Evolutionary conservation across 2,329 filamentous ascomycete genomes (phyloP).

Genomic region (Clonostachys rhizophaga): DNA sequence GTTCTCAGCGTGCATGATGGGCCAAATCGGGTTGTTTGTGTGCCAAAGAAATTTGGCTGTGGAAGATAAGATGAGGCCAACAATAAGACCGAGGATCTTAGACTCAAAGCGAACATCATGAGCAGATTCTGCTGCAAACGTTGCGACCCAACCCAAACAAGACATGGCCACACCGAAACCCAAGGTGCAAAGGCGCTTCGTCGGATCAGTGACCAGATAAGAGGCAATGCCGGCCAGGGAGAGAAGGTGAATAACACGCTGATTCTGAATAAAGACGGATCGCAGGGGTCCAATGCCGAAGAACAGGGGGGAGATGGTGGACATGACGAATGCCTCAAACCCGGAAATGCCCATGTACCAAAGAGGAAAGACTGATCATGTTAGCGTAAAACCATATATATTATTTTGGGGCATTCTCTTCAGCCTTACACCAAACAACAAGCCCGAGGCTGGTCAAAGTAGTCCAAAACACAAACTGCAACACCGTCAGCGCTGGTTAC

Average conservation of each 20-base stretch:
- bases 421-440: constrained; percentile 84
- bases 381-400: background rate
- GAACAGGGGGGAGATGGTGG: constrained; percentile 74
- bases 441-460: constrained; percentile 86
- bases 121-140: constrained; percentile 71
- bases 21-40: constrained; percentile 97
- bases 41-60: constrained; percentile 88
- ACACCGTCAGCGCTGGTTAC: constrained; percentile 9
- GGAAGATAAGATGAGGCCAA: constrained; percentile 80
- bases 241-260: constrained; percentile 68
- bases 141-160: constrained; percentile 80
- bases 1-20: constrained; percentile 83
- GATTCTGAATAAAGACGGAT: constrained; percentile 61
- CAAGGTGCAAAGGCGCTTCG: constrained; percentile 72
- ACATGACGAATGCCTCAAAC: constrained; percentile 87
- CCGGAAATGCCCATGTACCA: constrained; percentile 99
- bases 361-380: constrained; percentile 73
- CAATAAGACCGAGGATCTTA: constrained; percentile 72
- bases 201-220: constrained; percentile 70
- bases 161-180: constrained; percentile 77
- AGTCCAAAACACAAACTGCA: constrained; percentile 90
- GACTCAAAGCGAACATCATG: constrained; percentile 75
- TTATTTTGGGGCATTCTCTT: too few relatives aligned
- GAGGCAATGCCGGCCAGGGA: constrained; percentile 76
- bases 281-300: constrained; percentile 69